Evolutionary conservation across 164 flowering plant genomes (phyloP), one percentile per base, ranked within the genome.

Genomic region (Warburgia ugandensis): DNA sequence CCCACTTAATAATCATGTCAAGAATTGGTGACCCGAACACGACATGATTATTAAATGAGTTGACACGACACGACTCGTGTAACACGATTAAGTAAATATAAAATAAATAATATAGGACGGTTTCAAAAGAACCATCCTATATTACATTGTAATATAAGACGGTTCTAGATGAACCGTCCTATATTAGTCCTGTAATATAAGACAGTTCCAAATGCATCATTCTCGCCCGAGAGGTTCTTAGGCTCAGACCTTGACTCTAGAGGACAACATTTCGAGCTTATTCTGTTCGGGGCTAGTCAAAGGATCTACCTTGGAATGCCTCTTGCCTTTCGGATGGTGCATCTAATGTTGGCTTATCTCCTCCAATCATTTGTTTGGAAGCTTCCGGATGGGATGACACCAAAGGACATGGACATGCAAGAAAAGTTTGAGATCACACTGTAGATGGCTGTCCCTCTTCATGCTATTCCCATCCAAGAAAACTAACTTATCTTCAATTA

Each of bases 161-260:
- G n/a, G n/a, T n/a, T n/a, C n/a, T n/a, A n/a, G n/a, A n/a, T n/a
- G n/a, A n/a, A n/a, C n/a, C n/a, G n/a, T n/a, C n/a, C n/a, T n/a
- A n/a, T n/a, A n/a, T n/a, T n/a, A n/a, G n/a, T n/a, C n/a, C n/a
- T n/a, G n/a, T n/a, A n/a, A n/a, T n/a, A n/a, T n/a, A n/a, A n/a
- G n/a, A n/a, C n/a, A n/a, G n/a, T n/a, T n/a, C n/a, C n/a, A n/a
- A n/a, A n/a, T 0, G 19, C 21, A 10, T 1, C 29, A 6, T 72
- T 68, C 23, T n/a, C 14, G 17, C 77, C 74, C 0, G 77, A 73
- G 55, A 73, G 77, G 52, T 73, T 73, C 39, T 38, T 73, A 1
- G 58, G 26, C 2, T 25, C 28, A 37, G 20, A 50, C 1, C 42
- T 50, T 16, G 40, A 37, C 16, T 33, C n/a, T 28, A 1, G 30